Evolutionary conservation across 441 rosid genomes (phyloP).

Genomic region (Pelargonium myrrhifolium): DNA sequence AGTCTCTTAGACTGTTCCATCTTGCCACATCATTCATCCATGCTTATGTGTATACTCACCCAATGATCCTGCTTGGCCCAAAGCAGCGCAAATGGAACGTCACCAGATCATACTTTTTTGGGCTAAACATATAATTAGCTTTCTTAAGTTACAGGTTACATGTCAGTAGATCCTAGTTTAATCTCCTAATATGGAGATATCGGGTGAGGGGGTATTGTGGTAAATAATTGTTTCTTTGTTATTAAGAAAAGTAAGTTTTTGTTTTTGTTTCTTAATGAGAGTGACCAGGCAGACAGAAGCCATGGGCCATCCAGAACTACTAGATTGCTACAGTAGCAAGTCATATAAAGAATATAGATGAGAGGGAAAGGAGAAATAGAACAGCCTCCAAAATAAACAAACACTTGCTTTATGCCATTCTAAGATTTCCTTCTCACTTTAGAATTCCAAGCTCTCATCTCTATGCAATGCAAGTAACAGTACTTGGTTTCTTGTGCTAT

Average conservation of each 20-base stretch:
- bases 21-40: constrained; percentile 31
- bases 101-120: constrained; percentile 11
- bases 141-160: constrained; percentile 16
- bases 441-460: constrained; percentile 62
- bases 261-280: constrained; percentile 28
- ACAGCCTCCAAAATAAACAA: constrained; percentile 45
- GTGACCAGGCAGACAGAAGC: constrained; percentile 22
- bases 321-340: constrained; percentile 10
- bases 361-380: constrained; percentile 30
- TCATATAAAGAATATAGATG: constrained; percentile 40
- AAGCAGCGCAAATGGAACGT: constrained; percentile 11
- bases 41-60: constrained; percentile 28
- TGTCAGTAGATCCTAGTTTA: constrained; percentile 15
- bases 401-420: constrained; percentile 53
- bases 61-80: neutral
- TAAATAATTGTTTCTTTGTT: constrained; percentile 53
- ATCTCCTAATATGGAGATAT: constrained; percentile 8
- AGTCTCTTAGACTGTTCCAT: constrained; percentile 23
- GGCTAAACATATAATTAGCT: constrained; percentile 10
- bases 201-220: constrained; percentile 26
- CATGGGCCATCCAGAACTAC: constrained; percentile 19
- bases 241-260: constrained; percentile 53
- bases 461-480: constrained; percentile 42
- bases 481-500: constrained; percentile 45
- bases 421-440: constrained; percentile 47